Conservation (phyloP, 257 asterid genomes). For the Salvia splendens region DNA sequence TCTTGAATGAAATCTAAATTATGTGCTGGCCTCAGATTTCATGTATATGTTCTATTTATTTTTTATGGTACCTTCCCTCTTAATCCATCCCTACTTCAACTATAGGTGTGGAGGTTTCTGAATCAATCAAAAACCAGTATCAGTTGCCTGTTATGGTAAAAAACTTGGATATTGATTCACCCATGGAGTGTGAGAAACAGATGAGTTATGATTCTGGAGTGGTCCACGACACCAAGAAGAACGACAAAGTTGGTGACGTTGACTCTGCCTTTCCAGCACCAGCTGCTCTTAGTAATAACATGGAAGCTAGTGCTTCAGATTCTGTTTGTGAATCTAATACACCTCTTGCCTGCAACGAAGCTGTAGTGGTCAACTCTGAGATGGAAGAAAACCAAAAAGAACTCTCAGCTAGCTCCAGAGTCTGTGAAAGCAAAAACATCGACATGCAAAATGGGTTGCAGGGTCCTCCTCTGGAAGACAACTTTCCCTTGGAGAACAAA, state of each 20-base stretch:
- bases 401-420: slow-evolving; percentile 20
- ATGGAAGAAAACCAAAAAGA: slow-evolving; percentile 21
- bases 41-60: background rate
- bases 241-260: slow-evolving; percentile 28
- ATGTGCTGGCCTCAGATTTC: background rate
- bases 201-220: slow-evolving; percentile 29
- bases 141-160: slow-evolving; percentile 38
- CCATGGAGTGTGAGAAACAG: slow-evolving; percentile 33
- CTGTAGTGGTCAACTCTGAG: slow-evolving; percentile 10
- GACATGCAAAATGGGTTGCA: slow-evolving; percentile 2
- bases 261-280: slow-evolving; percentile 30
- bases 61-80: too few relatives aligned
- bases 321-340: slow-evolving; percentile 30
- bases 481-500: slow-evolving; percentile 13
- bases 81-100: background rate
- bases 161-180: slow-evolving; percentile 41
- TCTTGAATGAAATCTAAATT: background rate
- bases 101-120: slow-evolving; percentile 40
- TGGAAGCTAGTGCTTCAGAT: slow-evolving; percentile 30
- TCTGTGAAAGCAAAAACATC: slow-evolving; percentile 5
- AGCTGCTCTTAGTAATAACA: slow-evolving; percentile 21
- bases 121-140: slow-evolving; percentile 34
- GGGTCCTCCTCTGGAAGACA: slow-evolving; percentile 24
- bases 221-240: slow-evolving; percentile 18
- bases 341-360: slow-evolving; percentile 11